Evolutionary conservation across 75 land plant genomes (phyloP), one percentile per base, ranked within the genome.

Genomic region (Picea glauca): DNA sequence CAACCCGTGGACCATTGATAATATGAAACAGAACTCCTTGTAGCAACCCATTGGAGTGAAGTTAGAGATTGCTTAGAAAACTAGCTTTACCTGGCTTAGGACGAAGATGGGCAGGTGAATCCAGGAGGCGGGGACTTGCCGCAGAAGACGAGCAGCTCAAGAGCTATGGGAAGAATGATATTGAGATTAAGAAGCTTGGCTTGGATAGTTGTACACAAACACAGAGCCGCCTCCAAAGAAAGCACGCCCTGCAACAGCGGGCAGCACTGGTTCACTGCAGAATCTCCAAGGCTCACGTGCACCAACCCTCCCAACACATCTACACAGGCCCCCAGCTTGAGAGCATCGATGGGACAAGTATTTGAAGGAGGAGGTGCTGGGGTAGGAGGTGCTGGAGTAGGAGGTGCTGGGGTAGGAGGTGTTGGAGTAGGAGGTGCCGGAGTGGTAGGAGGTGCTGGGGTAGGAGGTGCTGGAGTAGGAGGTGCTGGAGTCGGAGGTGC

Each of bases 51-150:
- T 50, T 50, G 11, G 0, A 4, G 5, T 40, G 43, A 50, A 2
- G 12, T 50, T 50, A 50, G 56, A 50, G 56, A 50, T 50, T 50
- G 0, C 54, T 9, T 9, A 1, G 11, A 9, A 50, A 50, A 50
- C 11, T 50, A 50, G 56, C 2, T 9, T 9, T 50, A 50, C 54
- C 54, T 50, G 0, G 7, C 1, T 7, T 0, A 50, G 11, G 54
- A 50, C 54, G 8, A 4, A 73, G 85, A 58, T 72, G 88, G 77
- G 75, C 91, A 89, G 40, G 84, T 84, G 76, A 74, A 89, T 13
- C 84, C 91, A 50, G 86, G 68, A n/a, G 91, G 91, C 0, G 81
- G 79, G 12, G 77, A 81, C 77, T 84, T 79, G 2, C 91, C 91
- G 58, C 91, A 90, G 32, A 61, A 21, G 33, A 80, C 74, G 31